Percentiles rank a stretch among this genome's conserved stretches.
Evolutionary conservation across 345 rosid genomes (phyloP).

Genomic region (Acer negundo): DNA sequence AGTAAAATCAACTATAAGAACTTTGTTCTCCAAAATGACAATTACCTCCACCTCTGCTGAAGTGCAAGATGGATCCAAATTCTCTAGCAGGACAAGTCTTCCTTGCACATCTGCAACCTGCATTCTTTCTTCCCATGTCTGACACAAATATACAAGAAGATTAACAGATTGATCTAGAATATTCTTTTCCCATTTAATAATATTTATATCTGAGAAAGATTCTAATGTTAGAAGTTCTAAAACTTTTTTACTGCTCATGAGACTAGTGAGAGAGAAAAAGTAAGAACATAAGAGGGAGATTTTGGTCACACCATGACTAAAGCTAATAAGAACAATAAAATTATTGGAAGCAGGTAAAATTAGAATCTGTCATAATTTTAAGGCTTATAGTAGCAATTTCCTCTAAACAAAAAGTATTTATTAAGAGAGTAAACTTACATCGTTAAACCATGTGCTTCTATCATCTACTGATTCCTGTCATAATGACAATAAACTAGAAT

Average conservation of each 20-base stretch:
- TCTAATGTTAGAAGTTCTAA: background rate
- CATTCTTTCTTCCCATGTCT: slow-evolving; percentile 85
- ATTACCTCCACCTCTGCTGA: slow-evolving; percentile 76
- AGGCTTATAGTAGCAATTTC: no score
- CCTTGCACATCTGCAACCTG: slow-evolving; percentile 48
- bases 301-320: no score
- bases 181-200: background rate
- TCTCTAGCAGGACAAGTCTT: slow-evolving; percentile 66
- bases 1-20: background rate
- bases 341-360: no score
- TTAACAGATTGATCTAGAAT: slow-evolving; percentile 20
- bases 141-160: slow-evolving; percentile 19
- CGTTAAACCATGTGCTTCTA: slow-evolving; percentile 72
- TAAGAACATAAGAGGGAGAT: no score
- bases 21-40: background rate
- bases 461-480: slow-evolving; percentile 45
- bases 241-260: background rate
- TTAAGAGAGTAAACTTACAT: slow-evolving; percentile 53
- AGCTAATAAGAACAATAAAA: no score
- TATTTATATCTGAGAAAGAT: background rate
- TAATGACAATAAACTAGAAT: slow-evolving; percentile 22
- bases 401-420: background rate
- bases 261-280: no score
- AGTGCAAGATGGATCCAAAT: slow-evolving; percentile 71
- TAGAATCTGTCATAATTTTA: no score